phyloP scores from a whole-genome alignment of 2,329 filamentous ascomycete genomes.

The Scorias spongiosa region DNA sequence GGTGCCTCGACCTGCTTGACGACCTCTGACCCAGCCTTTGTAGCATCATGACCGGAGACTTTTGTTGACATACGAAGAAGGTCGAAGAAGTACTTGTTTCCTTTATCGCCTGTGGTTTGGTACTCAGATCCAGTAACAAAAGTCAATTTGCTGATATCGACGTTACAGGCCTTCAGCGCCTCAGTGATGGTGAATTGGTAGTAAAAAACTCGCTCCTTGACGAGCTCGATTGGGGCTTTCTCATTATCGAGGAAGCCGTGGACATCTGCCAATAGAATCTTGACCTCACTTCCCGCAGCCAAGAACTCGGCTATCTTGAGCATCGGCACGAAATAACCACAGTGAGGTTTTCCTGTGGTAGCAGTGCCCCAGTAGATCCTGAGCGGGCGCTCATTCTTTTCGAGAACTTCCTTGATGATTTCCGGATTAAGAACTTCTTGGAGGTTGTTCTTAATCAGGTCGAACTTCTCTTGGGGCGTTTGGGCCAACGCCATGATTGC shows the following conservation, averaged over 20 bases:
- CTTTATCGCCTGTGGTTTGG: conserved; percentile 50
- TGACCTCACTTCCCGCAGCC: conserved; percentile 60
- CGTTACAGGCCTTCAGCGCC: conserved; percentile 61
- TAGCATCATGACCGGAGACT: conserved; percentile 64
- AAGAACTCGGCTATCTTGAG: conserved; percentile 85
- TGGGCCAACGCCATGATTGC: conserved; percentile 2
- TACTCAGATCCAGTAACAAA: conserved; percentile 62
- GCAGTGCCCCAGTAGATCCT: conserved; percentile 83
- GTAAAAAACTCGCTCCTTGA: conserved; percentile 68
- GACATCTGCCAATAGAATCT: conserved; percentile 29
- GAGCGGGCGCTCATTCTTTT: conserved; percentile 54
- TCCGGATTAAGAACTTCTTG: conserved; percentile 72
- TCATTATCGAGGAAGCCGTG: conserved; percentile 49
- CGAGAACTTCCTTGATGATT: conserved; percentile 58
- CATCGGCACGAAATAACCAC: conserved; percentile 75
- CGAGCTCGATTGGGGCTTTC: conserved; percentile 66
- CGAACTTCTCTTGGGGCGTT: conserved; percentile 44
- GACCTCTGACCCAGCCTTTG: conserved; percentile 82
- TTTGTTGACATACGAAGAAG: conserved; percentile 60
- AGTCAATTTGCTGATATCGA: conserved; percentile 61
- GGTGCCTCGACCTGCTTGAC: conserved; percentile 82
- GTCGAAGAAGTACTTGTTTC: conserved; percentile 65
- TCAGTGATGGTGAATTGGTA: conserved; percentile 64
- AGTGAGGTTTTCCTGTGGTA: conserved; percentile 76
- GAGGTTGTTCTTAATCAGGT: conserved; percentile 65